Conservation (phyloP, 371 early-diverging fungal species). For the Mortierella sp. region DNA sequence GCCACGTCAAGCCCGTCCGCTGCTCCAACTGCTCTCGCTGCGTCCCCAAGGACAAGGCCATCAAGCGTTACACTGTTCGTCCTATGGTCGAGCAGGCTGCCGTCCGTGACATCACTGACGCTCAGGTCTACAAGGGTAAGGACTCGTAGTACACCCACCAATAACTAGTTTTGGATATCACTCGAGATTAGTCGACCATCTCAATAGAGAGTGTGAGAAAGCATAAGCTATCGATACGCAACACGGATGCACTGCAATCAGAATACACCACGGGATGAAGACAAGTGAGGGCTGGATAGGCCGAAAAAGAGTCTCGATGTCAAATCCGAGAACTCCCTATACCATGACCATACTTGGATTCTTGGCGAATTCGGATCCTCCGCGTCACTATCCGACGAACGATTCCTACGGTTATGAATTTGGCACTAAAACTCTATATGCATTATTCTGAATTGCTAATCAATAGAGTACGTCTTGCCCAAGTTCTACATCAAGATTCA, state of each 20-base stretch:
- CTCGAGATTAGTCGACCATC: neutral
- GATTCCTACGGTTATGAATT: neutral
- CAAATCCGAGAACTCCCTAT: too few relatives aligned
- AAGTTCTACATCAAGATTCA: slow-evolving; percentile 98
- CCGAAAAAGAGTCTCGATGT: too few relatives aligned
- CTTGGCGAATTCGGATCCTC: neutral
- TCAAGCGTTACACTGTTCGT: slow-evolving; percentile 98
- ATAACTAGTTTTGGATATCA: neutral
- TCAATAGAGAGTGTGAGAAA: neutral
- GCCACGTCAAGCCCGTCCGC: slow-evolving; percentile 96
- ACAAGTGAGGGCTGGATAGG: too few relatives aligned
- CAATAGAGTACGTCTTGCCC: slow-evolving; percentile 92
- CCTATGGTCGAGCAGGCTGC: slow-evolving; percentile 99
- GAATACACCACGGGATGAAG: neutral
- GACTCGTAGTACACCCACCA: neutral
- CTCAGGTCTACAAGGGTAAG: slow-evolving; percentile 93
- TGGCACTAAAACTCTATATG: slow-evolving; percentile 1
- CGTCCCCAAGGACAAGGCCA: slow-evolving; percentile 99
- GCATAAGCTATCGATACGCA: neutral
- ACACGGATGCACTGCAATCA: neutral
- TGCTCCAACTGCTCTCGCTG: slow-evolving; percentile 99
- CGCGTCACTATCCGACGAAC: neutral
- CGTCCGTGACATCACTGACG: slow-evolving; percentile 96
- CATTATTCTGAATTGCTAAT: neutral
- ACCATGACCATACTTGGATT: neutral